phyloP scores from a whole-genome alignment of 768 basidiomycete species.

The Suillus spraguei region DNA sequence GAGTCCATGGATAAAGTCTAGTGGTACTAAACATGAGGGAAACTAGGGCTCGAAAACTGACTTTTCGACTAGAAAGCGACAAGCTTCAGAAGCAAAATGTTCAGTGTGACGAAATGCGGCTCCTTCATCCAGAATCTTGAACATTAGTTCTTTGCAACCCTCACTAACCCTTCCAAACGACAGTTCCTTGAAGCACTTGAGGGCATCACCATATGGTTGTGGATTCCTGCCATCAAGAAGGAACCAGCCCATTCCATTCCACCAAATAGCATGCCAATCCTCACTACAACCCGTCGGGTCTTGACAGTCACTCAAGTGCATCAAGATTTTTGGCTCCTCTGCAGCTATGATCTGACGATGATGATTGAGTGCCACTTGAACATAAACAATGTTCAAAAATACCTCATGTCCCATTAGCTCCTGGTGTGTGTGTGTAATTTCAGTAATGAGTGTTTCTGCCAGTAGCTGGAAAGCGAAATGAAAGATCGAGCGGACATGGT shows the following conservation, averaged over 20 bases:
- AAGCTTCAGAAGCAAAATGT: background rate
- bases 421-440: background rate
- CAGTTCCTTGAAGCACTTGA: background rate
- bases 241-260: constrained; percentile 14
- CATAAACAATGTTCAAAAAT: no score
- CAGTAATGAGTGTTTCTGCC: background rate
- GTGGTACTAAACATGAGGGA: no score
- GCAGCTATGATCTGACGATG: no score
- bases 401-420: constrained; percentile 7
- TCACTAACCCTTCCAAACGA: background rate
- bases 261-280: constrained; percentile 19
- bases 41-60: background rate
- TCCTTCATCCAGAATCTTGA: background rate
- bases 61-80: background rate
- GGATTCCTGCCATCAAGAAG: background rate
- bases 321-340: no score
- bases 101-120: background rate
- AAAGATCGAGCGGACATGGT: background rate
- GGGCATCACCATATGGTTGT: background rate
- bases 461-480: constrained; percentile 1
- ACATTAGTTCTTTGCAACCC: background rate
- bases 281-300: no score
- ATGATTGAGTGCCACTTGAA: no score
- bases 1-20: no score
- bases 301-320: no score